A percentile compares a stretch with the other conserved stretches of the same genome.
These are phyloP conservation scores for Moesziomyces parantarcticus DNA, from an alignment of 1,284 basidiomycete genomes.

Conservation along the genomic window DNA sequence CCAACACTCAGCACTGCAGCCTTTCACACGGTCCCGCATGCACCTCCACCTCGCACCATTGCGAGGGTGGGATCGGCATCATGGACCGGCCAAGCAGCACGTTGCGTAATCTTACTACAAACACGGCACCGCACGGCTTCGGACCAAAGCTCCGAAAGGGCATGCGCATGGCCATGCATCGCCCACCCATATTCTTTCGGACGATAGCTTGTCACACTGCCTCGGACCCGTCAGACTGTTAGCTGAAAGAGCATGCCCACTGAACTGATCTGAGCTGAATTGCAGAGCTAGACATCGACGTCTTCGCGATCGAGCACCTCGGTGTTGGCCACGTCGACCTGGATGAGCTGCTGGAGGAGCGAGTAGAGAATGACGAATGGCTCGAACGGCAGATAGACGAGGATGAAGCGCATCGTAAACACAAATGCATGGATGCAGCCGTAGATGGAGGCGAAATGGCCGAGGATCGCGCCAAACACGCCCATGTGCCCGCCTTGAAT, in stretches of 20 bases:
- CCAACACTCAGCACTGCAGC: background rate
- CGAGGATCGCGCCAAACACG: constrained; percentile 41
- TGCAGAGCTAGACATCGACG: background rate
- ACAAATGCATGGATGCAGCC: constrained; percentile 37
- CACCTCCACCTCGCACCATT: background rate
- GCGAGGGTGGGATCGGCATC: background rate
- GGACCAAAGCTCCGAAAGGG: too few species aligned
- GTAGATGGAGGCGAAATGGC: constrained; percentile 38
- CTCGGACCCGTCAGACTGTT: background rate
- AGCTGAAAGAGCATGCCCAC: background rate
- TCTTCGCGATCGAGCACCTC: constrained; percentile 40
- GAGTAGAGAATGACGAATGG: constrained; percentile 36
- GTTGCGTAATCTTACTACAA: background rate
- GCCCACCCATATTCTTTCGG: too few species aligned
- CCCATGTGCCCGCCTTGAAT: constrained; percentile 18
- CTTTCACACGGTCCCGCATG: background rate
- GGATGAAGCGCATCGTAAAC: constrained; percentile 32
- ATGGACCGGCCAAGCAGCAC: background rate
- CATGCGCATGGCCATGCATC: too few species aligned
- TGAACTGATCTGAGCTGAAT: background rate
- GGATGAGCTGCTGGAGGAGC: constrained; percentile 29
- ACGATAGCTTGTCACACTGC: background rate
- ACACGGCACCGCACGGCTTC: too few species aligned
- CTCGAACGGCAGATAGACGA: constrained; percentile 43
- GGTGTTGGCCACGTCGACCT: constrained; percentile 37